Evolutionary conservation across 2,329 filamentous ascomycete genomes (phyloP), one percentile per base, ranked within the genome.

Genomic region (Cadophora malorum): DNA sequence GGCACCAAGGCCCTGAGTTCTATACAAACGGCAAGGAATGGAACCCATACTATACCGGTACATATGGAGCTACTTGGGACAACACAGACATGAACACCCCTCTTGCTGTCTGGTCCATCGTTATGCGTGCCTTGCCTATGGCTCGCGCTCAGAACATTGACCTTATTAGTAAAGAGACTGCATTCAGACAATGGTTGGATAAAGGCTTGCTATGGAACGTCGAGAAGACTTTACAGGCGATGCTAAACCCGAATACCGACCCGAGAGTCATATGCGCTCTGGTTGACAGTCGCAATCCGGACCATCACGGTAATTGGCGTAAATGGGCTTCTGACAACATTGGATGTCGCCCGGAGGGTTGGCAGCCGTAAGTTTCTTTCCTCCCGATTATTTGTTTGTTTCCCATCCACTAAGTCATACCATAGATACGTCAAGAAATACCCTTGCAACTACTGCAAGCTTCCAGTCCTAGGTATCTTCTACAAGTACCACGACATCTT

Each of bases 31-130:
- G 64, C 5, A 28, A 63, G 56, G 4, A 62, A 56, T 19, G 5
- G 23, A 41, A 31, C 6, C 10, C 23, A 2, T 33, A 16, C 28
- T 70, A 61, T 25, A 38, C 23, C 3, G 72, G 72, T 0, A 50
- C 64, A 1, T 77, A 74, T 65, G 75, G 74, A 14, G 72, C 69
- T 4, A 71, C 71, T 4, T 77, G 76, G 76, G 73, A 77, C 49
- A 75, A 76, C 55, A 69, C 56, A 35, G 68, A 73, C 6, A 59
- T 56, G 1, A 66, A 72, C 41, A 69, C 65, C 10, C 45, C 65
- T 31, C 58, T 72, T 5, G 73, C 69, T 1, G 74, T 75, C 12
- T 77, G 76, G 76, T 62, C 65, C 10, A 41, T 76, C 1, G 66
- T 74, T 0, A 31, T 25, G 1, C 31, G 47, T n/a, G 69, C 74